Evolutionary conservation across 78 protist genomes (phyloP), one percentile per base, ranked within the genome.

Genomic region (Tieghemostelium lacteum): DNA sequence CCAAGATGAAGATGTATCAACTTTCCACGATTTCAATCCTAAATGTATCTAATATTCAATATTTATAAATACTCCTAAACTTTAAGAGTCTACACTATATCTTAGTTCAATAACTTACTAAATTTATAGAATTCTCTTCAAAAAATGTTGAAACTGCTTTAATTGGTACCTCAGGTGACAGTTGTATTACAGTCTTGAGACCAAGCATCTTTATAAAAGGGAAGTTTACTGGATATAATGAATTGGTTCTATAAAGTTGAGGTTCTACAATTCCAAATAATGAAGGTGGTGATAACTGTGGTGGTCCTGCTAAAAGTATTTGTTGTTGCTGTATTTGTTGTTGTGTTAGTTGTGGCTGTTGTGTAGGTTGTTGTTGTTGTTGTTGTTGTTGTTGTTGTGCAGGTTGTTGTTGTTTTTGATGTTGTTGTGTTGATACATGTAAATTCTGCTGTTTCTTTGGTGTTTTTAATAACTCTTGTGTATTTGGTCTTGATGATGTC

Each of bases 161-260:
- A 31, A 85, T 85, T 1, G 94, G 96, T 29, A 86, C 93, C 31
- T 95, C 97, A 0, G 97, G 97, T 16, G 96, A 93, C 40, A 95
- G 64, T 60, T 75, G 93, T 19, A 95, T 67, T 10, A 95, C 95
- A 1, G 96, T 95, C 37, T 73, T 63, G 19, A 95, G 42, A 5
- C 78, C 67, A 24, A 95, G 77, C 22, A 57, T 1, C 36, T 74
- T 63, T 5, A 95, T 55, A 36, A 93, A 45, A 7, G 94, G 83
- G 52, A 95, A 86, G 31, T 95, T 88, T 34, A 76, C 55, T 0
- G 92, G 94, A 33, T 39, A 57, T 14, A 91, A 75, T 33, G 94
- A 70, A 50, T 95, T 95, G 2, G 94, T 75, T 37, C 97, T 37
- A 74, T 87, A 93, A 12, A 92, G 61, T 58, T 65, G 67, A 36